A percentile compares a stretch with the other conserved stretches of the same genome.
These are phyloP conservation scores for Pseudofabraea citricarpa DNA, from an alignment of 2,329 filamentous ascomycete species.

Conservation along the genomic window DNA sequence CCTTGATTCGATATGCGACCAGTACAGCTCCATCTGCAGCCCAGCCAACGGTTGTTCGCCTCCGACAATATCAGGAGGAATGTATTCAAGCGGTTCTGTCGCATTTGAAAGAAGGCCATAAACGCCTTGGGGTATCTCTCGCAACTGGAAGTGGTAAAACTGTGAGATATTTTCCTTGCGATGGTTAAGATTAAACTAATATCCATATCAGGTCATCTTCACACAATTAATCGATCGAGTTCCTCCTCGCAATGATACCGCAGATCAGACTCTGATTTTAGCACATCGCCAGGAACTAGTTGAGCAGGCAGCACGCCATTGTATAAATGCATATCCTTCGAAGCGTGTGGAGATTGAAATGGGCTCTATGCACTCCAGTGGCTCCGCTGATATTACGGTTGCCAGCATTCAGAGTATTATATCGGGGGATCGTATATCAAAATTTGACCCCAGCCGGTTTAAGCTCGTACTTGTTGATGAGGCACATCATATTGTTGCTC, in stretches of 20 bases:
- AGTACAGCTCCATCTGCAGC: background rate
- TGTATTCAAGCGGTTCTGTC: conserved; percentile 77
- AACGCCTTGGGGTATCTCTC: conserved; percentile 76
- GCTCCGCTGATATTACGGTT: conserved; percentile 84
- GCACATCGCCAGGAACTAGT: conserved; percentile 91
- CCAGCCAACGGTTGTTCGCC: conserved; percentile 38
- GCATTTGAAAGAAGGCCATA: conserved; percentile 66
- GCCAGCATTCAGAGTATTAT: conserved; percentile 84
- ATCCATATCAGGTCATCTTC: conserved; percentile 86
- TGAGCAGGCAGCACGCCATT: conserved; percentile 88
- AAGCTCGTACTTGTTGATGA: conserved; percentile 95
- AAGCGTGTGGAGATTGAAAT: conserved; percentile 89
- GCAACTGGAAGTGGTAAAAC: conserved; percentile 90
- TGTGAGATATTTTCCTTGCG: conserved; percentile 37
- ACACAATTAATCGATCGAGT: conserved; percentile 87
- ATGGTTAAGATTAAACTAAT: too few species aligned
- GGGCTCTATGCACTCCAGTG: conserved; percentile 71
- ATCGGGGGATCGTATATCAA: conserved; percentile 70
- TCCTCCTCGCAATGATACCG: conserved; percentile 45
- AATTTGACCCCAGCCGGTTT: conserved; percentile 75
- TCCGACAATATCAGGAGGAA: conserved; percentile 86
- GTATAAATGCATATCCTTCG: conserved; percentile 70
- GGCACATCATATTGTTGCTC: conserved; percentile 91
- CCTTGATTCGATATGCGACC: too few species aligned
- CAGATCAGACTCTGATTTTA: conserved; percentile 79